Evolutionary conservation across 169 alveolate species (phyloP).

Genomic region (Plasmodium reichenowi): DNA sequence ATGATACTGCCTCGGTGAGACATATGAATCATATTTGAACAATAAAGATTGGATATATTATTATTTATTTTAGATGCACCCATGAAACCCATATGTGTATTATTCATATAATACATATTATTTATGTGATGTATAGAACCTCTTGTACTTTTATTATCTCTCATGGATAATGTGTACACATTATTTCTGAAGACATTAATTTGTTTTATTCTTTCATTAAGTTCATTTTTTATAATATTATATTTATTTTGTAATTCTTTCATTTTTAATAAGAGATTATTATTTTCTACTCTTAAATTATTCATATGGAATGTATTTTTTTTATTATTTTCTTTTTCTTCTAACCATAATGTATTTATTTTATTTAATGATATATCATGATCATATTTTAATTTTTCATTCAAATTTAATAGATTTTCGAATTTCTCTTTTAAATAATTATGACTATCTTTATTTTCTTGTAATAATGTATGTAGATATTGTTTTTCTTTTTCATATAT

Average conservation of each 20-base stretch:
- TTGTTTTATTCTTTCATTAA: constrained; percentile 45
- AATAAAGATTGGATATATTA: too few species aligned
- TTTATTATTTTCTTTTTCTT: constrained; percentile 62
- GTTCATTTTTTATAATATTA: constrained; percentile 13
- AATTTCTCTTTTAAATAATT: constrained; percentile 39
- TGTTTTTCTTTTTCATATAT: constrained; percentile 39
- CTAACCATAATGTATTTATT: constrained; percentile 42
- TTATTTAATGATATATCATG: constrained; percentile 33
- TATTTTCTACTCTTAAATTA: constrained; percentile 28
- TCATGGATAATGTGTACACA: background rate
- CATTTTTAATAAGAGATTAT: constrained; percentile 3
- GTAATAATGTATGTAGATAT: constrained; percentile 32
- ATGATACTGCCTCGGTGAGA: too few species aligned
- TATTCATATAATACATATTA: background rate
- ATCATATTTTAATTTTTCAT: constrained; percentile 53
- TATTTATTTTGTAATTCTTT: constrained; percentile 37
- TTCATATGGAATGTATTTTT: constrained; percentile 12
- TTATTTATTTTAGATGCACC: too few species aligned
- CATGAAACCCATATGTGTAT: background rate
- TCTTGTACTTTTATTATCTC: background rate
- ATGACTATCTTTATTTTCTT: constrained; percentile 47
- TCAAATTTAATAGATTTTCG: background rate
- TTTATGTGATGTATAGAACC: background rate
- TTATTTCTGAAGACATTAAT: constrained; percentile 15
- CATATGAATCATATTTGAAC: too few species aligned